Percentiles rank a stretch among this genome's conserved stretches.
phyloP scores from a whole-genome alignment of 495 filamentous ascomycete species.

The Penicillium simplicissimum region DNA sequence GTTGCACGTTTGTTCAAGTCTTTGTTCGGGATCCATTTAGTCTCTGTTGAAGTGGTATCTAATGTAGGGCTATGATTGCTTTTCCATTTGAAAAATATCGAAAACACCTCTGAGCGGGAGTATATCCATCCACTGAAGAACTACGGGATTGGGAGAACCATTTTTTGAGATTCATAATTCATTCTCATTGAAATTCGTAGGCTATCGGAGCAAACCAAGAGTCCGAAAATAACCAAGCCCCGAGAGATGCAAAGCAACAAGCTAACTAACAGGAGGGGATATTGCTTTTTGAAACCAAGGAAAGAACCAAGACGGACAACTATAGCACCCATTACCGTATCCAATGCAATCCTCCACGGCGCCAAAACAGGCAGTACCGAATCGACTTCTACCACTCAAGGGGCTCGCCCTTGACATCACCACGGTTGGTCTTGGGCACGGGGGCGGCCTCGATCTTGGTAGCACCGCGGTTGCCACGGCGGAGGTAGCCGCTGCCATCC shows the following conservation, averaged over 20 bases:
- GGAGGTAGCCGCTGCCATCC: slow-evolving; percentile 84
- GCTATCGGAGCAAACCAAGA: slow-evolving; percentile 15
- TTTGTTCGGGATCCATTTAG: not conserved
- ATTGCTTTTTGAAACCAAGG: slow-evolving; percentile 22
- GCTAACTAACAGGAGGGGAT: slow-evolving; percentile 25
- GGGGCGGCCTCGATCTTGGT: slow-evolving; percentile 79
- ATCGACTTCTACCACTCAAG: slow-evolving; percentile 75
- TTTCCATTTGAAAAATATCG: not conserved
- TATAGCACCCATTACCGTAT: slow-evolving; percentile 13
- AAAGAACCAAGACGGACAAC: slow-evolving; percentile 1
- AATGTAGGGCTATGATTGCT: slow-evolving; percentile 17
- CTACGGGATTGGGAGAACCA: not conserved
- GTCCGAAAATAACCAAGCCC: slow-evolving; percentile 17
- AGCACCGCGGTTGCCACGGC: slow-evolving; percentile 60
- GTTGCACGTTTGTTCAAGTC: not conserved
- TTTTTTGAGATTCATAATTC: slow-evolving; percentile 25
- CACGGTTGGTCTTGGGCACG: slow-evolving; percentile 88
- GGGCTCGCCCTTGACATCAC: slow-evolving; percentile 81
- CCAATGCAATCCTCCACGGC: slow-evolving; percentile 13
- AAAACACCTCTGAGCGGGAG: not conserved
- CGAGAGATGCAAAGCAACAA: slow-evolving; percentile 12
- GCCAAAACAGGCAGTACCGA: slow-evolving; percentile 10
- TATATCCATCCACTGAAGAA: not conserved
- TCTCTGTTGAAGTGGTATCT: slow-evolving; percentile 6
- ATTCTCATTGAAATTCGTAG: slow-evolving; percentile 32